Percentiles rank a stretch among this genome's conserved stretches.
These are phyloP conservation scores for Saturnispora bothae DNA, from an alignment of 805 yeast genomes.

Conservation along the genomic window DNA sequence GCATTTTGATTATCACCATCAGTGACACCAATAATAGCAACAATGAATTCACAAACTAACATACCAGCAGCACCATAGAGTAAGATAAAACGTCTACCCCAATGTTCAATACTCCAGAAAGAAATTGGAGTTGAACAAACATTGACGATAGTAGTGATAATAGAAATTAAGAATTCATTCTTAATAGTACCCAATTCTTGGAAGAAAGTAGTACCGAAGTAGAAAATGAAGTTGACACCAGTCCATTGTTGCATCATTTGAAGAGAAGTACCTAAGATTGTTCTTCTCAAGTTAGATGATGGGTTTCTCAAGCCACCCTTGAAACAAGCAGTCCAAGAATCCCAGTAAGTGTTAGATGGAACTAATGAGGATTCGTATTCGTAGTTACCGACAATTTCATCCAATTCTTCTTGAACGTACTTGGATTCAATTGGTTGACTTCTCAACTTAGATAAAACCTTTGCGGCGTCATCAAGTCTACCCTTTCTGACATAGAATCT, in stretches of 20 bases:
- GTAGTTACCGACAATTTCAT: conserved; percentile 39
- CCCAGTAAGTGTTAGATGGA: conserved; percentile 27
- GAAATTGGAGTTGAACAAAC: conserved; percentile 44
- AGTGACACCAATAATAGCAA: conserved; percentile 31
- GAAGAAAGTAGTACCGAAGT: conserved; percentile 62
- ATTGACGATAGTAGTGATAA: conserved; percentile 43
- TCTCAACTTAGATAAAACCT: conserved; percentile 43
- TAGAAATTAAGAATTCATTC: conserved; percentile 40
- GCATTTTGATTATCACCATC: conserved; percentile 20
- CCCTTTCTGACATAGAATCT: conserved; percentile 54
- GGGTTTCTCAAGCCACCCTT: conserved; percentile 27
- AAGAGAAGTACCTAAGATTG: conserved; percentile 31
- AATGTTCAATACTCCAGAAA: conserved; percentile 38
- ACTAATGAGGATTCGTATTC: conserved; percentile 32
- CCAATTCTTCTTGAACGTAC: conserved; percentile 37
- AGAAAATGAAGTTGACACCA: conserved; percentile 66
- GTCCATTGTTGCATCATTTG: conserved; percentile 59
- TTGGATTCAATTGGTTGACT: conserved; percentile 36
- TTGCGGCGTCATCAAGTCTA: conserved; percentile 42
- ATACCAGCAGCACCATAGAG: conserved; percentile 40
- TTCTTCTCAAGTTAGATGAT: conserved; percentile 31
- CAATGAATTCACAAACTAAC: conserved; percentile 44
- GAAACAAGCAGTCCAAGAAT: conserved; percentile 35
- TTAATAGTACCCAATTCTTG: conserved; percentile 34
- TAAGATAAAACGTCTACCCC: conserved; percentile 48